Evolutionary conservation across 2,329 filamentous ascomycete genomes (phyloP).

Genomic region (Bertia moriformis): DNA sequence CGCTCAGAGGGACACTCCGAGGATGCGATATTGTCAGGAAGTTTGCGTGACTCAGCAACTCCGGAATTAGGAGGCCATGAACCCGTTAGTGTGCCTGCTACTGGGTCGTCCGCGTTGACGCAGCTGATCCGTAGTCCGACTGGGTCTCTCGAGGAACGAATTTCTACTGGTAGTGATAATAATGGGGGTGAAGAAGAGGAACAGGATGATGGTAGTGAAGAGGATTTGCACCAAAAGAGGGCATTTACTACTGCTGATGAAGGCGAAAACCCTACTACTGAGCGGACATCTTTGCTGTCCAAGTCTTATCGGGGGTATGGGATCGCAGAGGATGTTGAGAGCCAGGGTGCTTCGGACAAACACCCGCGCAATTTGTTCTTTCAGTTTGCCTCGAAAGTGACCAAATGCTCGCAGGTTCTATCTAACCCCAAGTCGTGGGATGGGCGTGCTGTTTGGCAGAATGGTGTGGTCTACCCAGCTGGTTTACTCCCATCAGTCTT

Average conservation of each 20-base stretch:
- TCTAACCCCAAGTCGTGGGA: constrained; percentile 37
- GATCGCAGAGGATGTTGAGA: not conserved
- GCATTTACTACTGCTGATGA: not conserved
- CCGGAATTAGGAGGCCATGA: no score
- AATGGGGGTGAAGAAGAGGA: not conserved
- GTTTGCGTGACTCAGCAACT: no score
- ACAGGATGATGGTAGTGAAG: not conserved
- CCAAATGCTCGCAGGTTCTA: not conserved
- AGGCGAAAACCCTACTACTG: not conserved
- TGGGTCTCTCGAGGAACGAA: not conserved
- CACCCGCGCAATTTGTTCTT: not conserved
- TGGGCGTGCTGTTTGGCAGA: constrained; percentile 73
- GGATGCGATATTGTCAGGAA: not conserved
- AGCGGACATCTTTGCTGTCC: constrained; percentile 1
- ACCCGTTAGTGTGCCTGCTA: not conserved
- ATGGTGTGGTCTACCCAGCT: constrained; percentile 3
- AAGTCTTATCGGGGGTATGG: not conserved
- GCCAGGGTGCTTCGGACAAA: not conserved
- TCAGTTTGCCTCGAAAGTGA: not conserved
- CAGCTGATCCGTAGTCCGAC: not conserved
- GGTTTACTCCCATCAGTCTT: constrained; percentile 3
- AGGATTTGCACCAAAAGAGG: no score
- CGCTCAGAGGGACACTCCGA: not conserved
- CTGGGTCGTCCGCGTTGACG: not conserved
- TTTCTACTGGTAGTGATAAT: no score